Evolutionary conservation across 139 green algal genomes (phyloP), one percentile per base, ranked within the genome.

Genomic region (Medakamo hakoo): DNA sequence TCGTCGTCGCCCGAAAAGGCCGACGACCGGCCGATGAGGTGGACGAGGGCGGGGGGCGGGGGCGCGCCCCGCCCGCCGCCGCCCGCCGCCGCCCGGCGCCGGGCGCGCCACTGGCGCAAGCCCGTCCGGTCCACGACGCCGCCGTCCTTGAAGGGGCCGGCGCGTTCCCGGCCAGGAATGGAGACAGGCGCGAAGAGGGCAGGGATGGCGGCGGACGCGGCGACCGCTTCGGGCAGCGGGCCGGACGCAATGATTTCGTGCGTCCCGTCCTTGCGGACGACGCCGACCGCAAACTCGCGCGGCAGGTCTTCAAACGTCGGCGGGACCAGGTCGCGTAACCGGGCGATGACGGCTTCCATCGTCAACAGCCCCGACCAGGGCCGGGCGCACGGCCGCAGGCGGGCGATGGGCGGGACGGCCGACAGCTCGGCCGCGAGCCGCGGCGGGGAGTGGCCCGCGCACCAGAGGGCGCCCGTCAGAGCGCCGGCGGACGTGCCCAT

Each of bases 401-500:
- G 60, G 30, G 80, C 27, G 29, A 90, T 86, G 40, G 88, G 88
- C 3, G 88, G 58, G 23, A 77, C 62, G 18, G 68, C 63, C 0
- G 73, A 83, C 49, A 94, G 75, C 58, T 86, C 68, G 2, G 40
- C 29, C 21, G 79, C 84, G 5, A 91, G 78, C 76, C 86, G 73
- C 24, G 26, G 5, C 27, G 84, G 80, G 0, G 68, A 65, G 64
- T 88, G 91, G 1, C 85, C 85, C 25, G 88, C 87, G 49, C 69
- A 78, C 52, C 88, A 94, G 24, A 94, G 64, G 57, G 73, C 82
- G 28, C 88, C 88, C 25, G 75, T 66, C 1, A 93, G 73, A 1
- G 88, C 88, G 0, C 88, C 88, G n/a, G 83, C 79, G 25, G 65
- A 82, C 3, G 88, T 95, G 31, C 88, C 88, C 81, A 94, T 89